Conservation (phyloP, 768 basidiomycete genomes). For the Macrolepiota dolichaula region DNA sequence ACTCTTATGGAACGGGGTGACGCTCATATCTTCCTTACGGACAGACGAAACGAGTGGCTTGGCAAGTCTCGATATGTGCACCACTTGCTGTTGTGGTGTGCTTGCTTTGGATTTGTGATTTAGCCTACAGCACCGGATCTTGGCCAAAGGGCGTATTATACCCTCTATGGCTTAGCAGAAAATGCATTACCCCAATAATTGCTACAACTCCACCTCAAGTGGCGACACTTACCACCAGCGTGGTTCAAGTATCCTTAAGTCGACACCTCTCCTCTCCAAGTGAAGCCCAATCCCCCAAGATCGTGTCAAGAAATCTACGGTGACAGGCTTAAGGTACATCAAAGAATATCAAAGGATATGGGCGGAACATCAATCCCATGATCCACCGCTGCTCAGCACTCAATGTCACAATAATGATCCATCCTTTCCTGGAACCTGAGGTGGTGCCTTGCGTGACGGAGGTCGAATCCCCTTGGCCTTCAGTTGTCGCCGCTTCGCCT, state of each 20-base stretch:
- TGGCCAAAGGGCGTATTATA: too few relatives aligned
- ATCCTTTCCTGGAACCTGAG: slow-evolving; percentile 24
- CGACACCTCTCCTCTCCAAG: not conserved
- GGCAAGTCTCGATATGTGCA: not conserved
- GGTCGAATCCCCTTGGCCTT: slow-evolving; percentile 73
- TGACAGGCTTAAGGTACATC: not conserved
- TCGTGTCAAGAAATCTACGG: not conserved
- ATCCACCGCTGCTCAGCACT: not conserved
- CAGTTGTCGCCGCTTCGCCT: slow-evolving; percentile 71
- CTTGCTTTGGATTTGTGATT: too few relatives aligned
- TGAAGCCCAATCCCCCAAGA: not conserved
- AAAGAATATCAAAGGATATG: not conserved
- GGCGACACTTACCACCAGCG: not conserved
- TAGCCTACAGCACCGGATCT: too few relatives aligned
- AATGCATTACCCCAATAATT: not conserved
- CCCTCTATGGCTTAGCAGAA: too few relatives aligned
- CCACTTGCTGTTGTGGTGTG: too few relatives aligned
- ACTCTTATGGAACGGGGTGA: not conserved
- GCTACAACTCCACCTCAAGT: not conserved
- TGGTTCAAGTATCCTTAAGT: not conserved
- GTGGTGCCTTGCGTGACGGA: slow-evolving; percentile 42
- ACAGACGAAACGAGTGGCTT: not conserved
- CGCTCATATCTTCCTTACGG: not conserved
- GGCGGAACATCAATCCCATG: not conserved
- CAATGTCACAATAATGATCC: slow-evolving; percentile 12